Percentiles rank a stretch among this genome's conserved stretches.
These are phyloP conservation scores for Rhizopus stolonifer DNA, from an alignment of 371 early-diverging fungal genomes.

Conservation along the genomic window DNA sequence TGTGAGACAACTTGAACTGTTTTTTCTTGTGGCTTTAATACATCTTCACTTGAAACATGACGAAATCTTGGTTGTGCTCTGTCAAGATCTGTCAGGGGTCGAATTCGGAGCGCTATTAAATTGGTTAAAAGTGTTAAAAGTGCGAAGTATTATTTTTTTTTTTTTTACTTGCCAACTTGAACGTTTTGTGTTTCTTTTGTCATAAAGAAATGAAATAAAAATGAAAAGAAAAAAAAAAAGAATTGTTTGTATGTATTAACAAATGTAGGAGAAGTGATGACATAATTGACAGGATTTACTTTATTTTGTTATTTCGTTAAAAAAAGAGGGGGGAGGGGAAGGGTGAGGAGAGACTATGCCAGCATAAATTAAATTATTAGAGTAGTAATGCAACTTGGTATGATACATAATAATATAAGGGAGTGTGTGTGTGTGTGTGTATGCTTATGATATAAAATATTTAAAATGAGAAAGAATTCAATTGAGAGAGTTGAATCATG, in stretches of 20 bases:
- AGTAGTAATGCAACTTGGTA: not conserved
- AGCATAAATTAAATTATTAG: not conserved
- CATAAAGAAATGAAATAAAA: no score
- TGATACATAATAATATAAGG: not conserved
- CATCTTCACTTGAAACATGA: constrained; percentile 27
- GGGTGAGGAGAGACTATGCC: no score
- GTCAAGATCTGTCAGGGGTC: constrained; percentile 30
- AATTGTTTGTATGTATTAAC: not conserved
- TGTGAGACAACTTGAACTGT: constrained; percentile 32
- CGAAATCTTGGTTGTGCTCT: constrained; percentile 32
- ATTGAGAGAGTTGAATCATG: constrained; percentile 38
- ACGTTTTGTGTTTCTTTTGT: no score
- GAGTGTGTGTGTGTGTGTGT: not conserved
- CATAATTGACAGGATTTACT: not conserved
- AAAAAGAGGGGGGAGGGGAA: not conserved
- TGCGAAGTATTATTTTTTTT: no score
- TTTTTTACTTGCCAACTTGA: no score
- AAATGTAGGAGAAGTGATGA: not conserved
- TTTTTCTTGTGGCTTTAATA: constrained; percentile 20
- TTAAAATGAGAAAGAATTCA: not conserved
- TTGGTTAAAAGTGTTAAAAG: no score
- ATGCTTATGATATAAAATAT: not conserved
- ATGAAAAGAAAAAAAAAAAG: not conserved
- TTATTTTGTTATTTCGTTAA: no score
- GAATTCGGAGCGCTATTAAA: constrained; percentile 18